Base-by-base conservation (phyloP, 169 alveolate genomes). In the Plasmodium reichenowi region DNA sequence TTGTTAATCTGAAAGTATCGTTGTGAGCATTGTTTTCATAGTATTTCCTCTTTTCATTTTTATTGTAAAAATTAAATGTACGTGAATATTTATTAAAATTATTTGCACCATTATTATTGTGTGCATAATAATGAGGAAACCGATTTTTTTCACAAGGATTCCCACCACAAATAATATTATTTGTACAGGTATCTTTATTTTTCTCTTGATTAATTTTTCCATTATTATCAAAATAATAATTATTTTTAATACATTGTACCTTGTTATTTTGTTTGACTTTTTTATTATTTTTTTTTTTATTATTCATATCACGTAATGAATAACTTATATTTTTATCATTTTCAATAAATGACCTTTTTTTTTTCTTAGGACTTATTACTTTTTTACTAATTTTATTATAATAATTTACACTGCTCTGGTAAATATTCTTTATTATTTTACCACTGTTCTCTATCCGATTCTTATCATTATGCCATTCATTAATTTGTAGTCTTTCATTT, bases 401-500 rank as follows among this genome's bases (percentile, higher is more conserved):
- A 17, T 63, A 76, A 12, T n/a, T 62, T 26, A 66, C 4, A 20
- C 13, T 43, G 3, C 60, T 12, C 6, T 76, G 67, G 22, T 64
- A 63, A 45, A 20, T 71, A 22, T 59, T 71, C 48, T 78, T 78
- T 60, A 6, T 60, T 6, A 20, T 15, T 78, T 67, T 50, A 12
- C 62, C 45, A 2, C 88, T 7, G 7, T 59, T 74, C 2, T 64
- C 47, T 17, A 59, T 59, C 2, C 48, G 7, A 26, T 66, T 56
- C 54, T 58, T 76, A 22, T 64, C 68, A 74, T 9, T 17, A 60
- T 74, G 60, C 88, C 88, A 74, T 12, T 76, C 88, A 62, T 64
- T 26, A 48, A 13, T 63, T 64, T 62, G 50, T 7, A 4, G 15
- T 5, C 66, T 76, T 13, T 76, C 88, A 76, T 56, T 76, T 64